Base-by-base conservation (phyloP, 768 basidiomycete species). In the Russula virescens region DNA sequence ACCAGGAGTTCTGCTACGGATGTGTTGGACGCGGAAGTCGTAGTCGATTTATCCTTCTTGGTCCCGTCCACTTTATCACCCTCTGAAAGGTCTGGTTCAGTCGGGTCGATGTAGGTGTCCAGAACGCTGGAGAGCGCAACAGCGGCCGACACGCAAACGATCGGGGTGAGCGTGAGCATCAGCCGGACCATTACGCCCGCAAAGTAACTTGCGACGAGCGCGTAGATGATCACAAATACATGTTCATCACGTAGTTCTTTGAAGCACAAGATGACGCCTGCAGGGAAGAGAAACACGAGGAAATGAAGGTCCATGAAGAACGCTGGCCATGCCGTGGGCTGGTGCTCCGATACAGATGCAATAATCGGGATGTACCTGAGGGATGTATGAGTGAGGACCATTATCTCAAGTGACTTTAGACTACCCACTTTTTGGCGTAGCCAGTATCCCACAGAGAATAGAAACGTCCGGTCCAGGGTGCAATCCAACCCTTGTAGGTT, bases 301-400 rank as follows among this genome's bases (percentile, higher is more conserved):
- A 98, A 89, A 70, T 97, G 91, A 59, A 99, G 87, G 73, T 99
- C 97, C 89, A 98, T 98, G 80, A 96, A 98, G 83, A 98, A 98
- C 2, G 97, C 89, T 11, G 97, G 96, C 97, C 97, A 99, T 42
- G 97, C 97, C 6, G 97, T 98, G 19, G 97, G 97, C 73, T 99
- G 97, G 77, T 99, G 97, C 77, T 98, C 97, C 21, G 94, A 97
- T 42, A 99, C 97, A 19, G 95, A 98, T 11, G 97, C 97, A 69
- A 99, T 98, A 76, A 98, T 98, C 28, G 95, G 95, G 69, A 97
- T 93, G 71, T 94, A 89, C 70, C 91, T 92, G 54, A 60, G 43
- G 60, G 43, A 60, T 38, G 45, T 9, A 66, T 62, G 21, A 56
- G 64, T 21, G 66, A 11, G 38, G 13, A 63, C 34, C n/a, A n/a